Base-by-base conservation (phyloP, 306 rosid species). In the Purshia tridentata region DNA sequence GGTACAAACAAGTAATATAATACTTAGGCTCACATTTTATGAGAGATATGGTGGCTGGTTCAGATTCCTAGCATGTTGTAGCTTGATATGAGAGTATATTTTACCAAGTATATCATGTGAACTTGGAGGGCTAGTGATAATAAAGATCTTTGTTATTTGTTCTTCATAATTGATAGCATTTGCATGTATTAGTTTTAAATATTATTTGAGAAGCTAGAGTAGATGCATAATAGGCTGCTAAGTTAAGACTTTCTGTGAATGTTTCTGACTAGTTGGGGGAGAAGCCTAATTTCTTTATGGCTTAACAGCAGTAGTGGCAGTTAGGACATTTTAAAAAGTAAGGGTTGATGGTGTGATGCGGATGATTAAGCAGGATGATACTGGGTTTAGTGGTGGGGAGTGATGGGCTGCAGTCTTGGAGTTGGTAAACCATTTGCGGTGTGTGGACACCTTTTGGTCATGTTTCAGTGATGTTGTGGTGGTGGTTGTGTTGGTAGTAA, bases 1-100 rank as follows among this genome's bases (percentile, higher is more conserved):
- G 45, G 97, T 72, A 65, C 78, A 83, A 39, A 66, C 59, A 59
- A 51, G 56, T 29, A 14, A 50, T 40, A 42, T 77, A 66, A 20
- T 59, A 60, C 58, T 37, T 11, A 4, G 20, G n/a, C 44, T 9
- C 13, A 9, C 61, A 50, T 56, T 39, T 69, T 39, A 18, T 53
- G 14, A 53, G 49, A 62, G 19, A 19, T 41, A 7, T 40, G 19
- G 49, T 53, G 40, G 9, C 13, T 20, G 50, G 16, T 69, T 51
- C 39, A 9, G 37, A n/a, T 69, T 69, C 46, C 15, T 50, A 46
- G 47, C 58, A 67, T 67, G 60, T 11, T 58, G 16, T 58, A 29
- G 42, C 42, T 69, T n/a, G 48, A 41, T 6, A 69, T 19, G 5
- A 10, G 47, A 51, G 14, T 69, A 35, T n/a, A 14, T 69, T 51